Evolutionary conservation across 495 filamentous ascomycete species (phyloP).

Genomic region (Baudoinia panamericana): DNA sequence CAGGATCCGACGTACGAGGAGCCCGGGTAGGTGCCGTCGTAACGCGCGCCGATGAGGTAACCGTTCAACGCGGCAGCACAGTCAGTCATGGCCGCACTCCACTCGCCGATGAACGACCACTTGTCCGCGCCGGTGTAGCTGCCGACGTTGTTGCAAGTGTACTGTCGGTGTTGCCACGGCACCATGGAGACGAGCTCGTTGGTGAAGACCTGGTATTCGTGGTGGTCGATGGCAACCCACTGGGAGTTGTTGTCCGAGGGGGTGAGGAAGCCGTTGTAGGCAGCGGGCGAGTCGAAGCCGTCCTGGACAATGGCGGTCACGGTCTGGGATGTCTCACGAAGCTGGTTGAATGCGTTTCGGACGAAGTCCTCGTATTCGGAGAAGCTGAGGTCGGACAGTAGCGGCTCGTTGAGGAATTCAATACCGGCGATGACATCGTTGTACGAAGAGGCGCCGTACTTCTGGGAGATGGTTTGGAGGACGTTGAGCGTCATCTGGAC

Average conservation of each 20-base stretch:
- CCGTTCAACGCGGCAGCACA: constrained; percentile 62
- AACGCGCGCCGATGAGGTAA: constrained; percentile 52
- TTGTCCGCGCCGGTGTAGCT: constrained; percentile 32
- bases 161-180: constrained; percentile 32
- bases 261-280: constrained; percentile 34
- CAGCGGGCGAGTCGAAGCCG: constrained; percentile 40
- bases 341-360: constrained; percentile 44
- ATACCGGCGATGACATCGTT: constrained; percentile 56
- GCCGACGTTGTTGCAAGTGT: constrained; percentile 32
- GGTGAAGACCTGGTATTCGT: constrained; percentile 40
- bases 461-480: constrained; percentile 42
- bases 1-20: constrained; percentile 30
- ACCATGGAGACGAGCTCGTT: constrained; percentile 24
- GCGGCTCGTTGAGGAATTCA: constrained; percentile 60
- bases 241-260: constrained; percentile 29
- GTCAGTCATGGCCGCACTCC: constrained; percentile 58
- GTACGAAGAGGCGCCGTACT: constrained; percentile 41
- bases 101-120: constrained; percentile 39
- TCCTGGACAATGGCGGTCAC: constrained; percentile 53
- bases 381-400: constrained; percentile 38
- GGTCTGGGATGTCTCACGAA: constrained; percentile 40
- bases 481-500: constrained; percentile 45
- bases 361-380: constrained; percentile 48
- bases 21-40: constrained; percentile 37
- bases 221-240: constrained; percentile 36